Evolutionary conservation across 352 stramenopile species (phyloP).

Genomic region (Globisporangium nodosum): DNA sequence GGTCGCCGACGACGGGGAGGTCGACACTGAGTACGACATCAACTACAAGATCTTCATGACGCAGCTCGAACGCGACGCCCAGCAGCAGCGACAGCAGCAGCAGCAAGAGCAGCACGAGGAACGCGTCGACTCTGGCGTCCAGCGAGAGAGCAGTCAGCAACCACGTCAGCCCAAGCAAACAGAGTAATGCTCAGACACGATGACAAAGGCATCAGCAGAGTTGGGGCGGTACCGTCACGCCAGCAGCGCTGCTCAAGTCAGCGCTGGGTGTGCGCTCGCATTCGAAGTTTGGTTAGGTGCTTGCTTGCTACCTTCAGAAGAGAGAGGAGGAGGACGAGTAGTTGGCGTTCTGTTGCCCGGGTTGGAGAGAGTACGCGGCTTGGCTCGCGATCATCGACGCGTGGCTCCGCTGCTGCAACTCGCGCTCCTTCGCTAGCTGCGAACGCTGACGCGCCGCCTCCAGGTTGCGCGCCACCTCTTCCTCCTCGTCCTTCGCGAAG

Average conservation of each 20-base stretch:
- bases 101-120: conserved; percentile 11
- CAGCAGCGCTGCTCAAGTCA: neutral
- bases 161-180: conserved; percentile 4
- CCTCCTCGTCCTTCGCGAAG: conserved; percentile 69
- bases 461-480: conserved; percentile 73
- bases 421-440: conserved; percentile 39
- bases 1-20: conserved; percentile 16
- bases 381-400: conserved; percentile 66
- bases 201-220: too few species aligned
- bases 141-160: conserved; percentile 1
- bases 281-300: neutral
- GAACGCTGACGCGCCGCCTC: conserved; percentile 46
- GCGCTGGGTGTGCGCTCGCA: neutral
- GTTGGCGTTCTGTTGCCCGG: conserved; percentile 10
- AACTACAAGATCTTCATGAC: conserved; percentile 75
- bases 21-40: conserved; percentile 58
- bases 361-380: conserved; percentile 37
- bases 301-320: neutral
- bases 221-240: neutral
- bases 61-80: conserved; percentile 27
- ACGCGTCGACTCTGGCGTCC: too few species aligned
- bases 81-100: conserved; percentile 12
- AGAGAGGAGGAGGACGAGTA: conserved; percentile 12
- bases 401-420: conserved; percentile 59
- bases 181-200: neutral